Base-by-base conservation (phyloP, 73 alveolate species). In the Paramecium octaurelia region DNA sequence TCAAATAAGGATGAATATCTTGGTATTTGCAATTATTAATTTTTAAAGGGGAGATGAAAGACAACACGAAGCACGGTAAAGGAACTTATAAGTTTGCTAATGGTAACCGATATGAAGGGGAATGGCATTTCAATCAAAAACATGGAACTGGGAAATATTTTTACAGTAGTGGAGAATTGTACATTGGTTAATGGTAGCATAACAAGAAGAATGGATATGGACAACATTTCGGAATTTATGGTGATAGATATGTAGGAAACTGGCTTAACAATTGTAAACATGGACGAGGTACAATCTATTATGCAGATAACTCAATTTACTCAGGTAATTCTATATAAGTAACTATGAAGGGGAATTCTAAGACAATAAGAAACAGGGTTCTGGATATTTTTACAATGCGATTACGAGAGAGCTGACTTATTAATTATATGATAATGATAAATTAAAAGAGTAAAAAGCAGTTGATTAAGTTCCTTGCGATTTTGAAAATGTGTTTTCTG, bases 1-100 rank as follows among this genome's bases (percentile, higher is more conserved):
- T 80, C 91, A n/a, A 80, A 80, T 80, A 43, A 80, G 44, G 91
- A 80, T 80, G 91, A 80, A 80, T 80, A 80, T 80, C 73, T 43
- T 42, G 84, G 83, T 64, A 64, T 31, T 64, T 64, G 10, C 8
- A 4, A 18, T 11, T 16, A 23, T 64, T 9, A 31, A 64, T 23
- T 64, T 64, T 50, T 64, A 54, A 54, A 64, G 91, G 91, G 12
- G 91, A 80, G 57, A 43, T 80, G 50, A 31, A 43, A 24, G 34
- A 44, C 57, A 43, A 80, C 18, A 43, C 24, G 91, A 40, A 43
- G 9, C 91, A 80, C 20, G 91, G 91, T 1, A 21, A 23, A 48
- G 91, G 91, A 80, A 7, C 12, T 2, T 80, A 80, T 80, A 80
- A 80, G 75, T 80, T 80, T 46, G 91, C 91, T 23, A 80, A 80